These are phyloP conservation scores for Colletotrichum endophyticum DNA, from an alignment of 2,329 filamentous ascomycete species.

Conservation along the genomic window DNA sequence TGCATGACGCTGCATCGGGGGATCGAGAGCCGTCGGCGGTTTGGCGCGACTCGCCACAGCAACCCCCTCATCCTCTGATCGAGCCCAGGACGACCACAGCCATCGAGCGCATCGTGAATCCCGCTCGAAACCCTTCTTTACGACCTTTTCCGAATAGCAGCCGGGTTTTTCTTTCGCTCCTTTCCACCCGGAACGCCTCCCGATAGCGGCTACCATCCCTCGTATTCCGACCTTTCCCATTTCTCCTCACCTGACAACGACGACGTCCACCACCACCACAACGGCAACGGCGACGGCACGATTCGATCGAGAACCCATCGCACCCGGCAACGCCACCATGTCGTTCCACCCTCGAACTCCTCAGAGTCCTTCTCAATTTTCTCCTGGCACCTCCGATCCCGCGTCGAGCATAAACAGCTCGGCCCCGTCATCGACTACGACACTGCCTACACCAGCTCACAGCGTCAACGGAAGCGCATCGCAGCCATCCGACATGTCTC, in stretches of 20 bases:
- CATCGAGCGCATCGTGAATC: slow-evolving; percentile 26
- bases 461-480: slow-evolving; percentile 63
- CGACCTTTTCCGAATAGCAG: neutral
- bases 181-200: slow-evolving; percentile 16
- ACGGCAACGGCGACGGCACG: slow-evolving; percentile 2
- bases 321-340: slow-evolving; percentile 53
- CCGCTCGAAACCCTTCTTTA: neutral
- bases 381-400: slow-evolving; percentile 58
- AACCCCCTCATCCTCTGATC: slow-evolving; percentile 26
- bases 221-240: slow-evolving; percentile 7
- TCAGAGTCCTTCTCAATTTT: slow-evolving; percentile 69
- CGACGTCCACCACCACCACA: slow-evolving; percentile 40
- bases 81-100: slow-evolving; percentile 4
- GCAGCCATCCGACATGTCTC: slow-evolving; percentile 45
- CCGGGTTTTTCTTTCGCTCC: slow-evolving; percentile 4
- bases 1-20: slow-evolving; percentile 40
- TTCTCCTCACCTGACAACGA: slow-evolving; percentile 30
- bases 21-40: slow-evolving; percentile 40
- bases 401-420: slow-evolving; percentile 56
- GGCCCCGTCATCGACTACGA: slow-evolving; percentile 54
- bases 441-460: slow-evolving; percentile 67
- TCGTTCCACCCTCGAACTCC: slow-evolving; percentile 72
- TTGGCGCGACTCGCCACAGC: slow-evolving; percentile 41
- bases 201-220: neutral
- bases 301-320: slow-evolving; percentile 19